Evolutionary conservation across 306 rosid species (phyloP), one percentile per base, ranked within the genome.

Genomic region (Lotus japonicus): DNA sequence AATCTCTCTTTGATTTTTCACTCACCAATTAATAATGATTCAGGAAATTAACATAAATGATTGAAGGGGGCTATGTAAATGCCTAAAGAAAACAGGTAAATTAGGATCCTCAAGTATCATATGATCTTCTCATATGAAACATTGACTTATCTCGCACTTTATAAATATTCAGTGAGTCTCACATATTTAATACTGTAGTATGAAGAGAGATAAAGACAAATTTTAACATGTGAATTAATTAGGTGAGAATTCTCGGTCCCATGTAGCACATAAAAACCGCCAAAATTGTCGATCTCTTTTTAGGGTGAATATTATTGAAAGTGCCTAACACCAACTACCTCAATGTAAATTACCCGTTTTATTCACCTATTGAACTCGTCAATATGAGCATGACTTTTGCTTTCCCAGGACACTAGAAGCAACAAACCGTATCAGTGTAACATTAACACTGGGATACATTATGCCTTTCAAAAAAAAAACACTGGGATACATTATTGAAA

Each of bases 231-330:
- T n/a, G n/a, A n/a, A n/a, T n/a, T n/a, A n/a, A n/a, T n/a, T n/a
- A n/a, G n/a, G n/a, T n/a, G n/a, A n/a, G n/a, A n/a, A n/a, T n/a
- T n/a, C n/a, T n/a, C n/a, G 26, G 66, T 15, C 60, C 15, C 61
- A 54, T 54, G 81, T 0, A 14, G 55, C 7, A 56, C 69, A 64
- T 53, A 28, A 61, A 61, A 61, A 41, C 67, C 12, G 38, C 35
- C 35, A 61, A 59, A 59, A 9, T 0, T 62, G 42, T 68, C 56
- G n/a, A n/a, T n/a, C 38, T 0, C 53, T 69, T 61, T 69, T 10
- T 12, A 12, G 35, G 43, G 16, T 42, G 58, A 21, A 39, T 18
- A 45, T 21, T 18, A 45, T 21, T 59, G 45, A 28, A 21, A 15
- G n/a, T 16, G n/a, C 54, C 26, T 16, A 21, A 21, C 26, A 21